These are phyloP conservation scores for Acidiella bohemica DNA, from an alignment of 495 filamentous ascomycete genomes.

Conservation along the genomic window DNA sequence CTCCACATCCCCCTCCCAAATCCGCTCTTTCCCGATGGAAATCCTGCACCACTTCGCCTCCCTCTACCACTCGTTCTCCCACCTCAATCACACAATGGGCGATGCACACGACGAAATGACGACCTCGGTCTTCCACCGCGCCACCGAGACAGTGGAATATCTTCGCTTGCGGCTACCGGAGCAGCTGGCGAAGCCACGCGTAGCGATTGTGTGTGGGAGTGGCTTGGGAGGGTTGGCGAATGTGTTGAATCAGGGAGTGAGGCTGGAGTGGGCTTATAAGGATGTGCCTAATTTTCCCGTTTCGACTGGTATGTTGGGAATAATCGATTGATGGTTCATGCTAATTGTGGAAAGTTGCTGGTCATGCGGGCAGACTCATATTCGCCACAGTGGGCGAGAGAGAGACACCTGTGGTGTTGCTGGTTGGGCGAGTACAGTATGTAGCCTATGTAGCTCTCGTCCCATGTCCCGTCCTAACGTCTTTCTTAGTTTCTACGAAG, in stretches of 20 bases:
- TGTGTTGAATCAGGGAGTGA: conserved; percentile 37
- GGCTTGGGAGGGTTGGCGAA: conserved; percentile 55
- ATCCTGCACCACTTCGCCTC: conserved; percentile 15
- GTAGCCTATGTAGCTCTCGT: conserved; percentile 23
- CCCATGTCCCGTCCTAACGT: not conserved
- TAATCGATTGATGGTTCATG: too few relatives aligned
- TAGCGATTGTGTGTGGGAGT: conserved; percentile 64
- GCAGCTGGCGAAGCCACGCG: conserved; percentile 37
- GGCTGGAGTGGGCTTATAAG: conserved; percentile 46
- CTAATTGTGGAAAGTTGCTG: too few relatives aligned
- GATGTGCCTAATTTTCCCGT: conserved; percentile 54
- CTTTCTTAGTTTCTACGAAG: conserved; percentile 57
- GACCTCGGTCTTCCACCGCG: conserved; percentile 20
- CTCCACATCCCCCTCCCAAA: not conserved
- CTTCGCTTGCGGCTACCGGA: conserved; percentile 30
- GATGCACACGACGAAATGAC: conserved; percentile 18
- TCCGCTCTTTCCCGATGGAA: not conserved
- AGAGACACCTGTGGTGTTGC: conserved; percentile 49
- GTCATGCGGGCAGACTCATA: conserved; percentile 63
- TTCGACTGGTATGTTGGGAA: conserved; percentile 47
- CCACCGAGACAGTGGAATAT: conserved; percentile 23
- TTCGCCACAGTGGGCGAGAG: conserved; percentile 47
- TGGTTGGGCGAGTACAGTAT: conserved; percentile 64
- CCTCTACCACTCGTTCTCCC: conserved; percentile 11
- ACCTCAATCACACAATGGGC: conserved; percentile 9